Percentiles rank a stretch among this genome's conserved stretches.
phyloP scores from a whole-genome alignment of 2,329 filamentous ascomycete species.

The Domatiomyces catenatus region DNA sequence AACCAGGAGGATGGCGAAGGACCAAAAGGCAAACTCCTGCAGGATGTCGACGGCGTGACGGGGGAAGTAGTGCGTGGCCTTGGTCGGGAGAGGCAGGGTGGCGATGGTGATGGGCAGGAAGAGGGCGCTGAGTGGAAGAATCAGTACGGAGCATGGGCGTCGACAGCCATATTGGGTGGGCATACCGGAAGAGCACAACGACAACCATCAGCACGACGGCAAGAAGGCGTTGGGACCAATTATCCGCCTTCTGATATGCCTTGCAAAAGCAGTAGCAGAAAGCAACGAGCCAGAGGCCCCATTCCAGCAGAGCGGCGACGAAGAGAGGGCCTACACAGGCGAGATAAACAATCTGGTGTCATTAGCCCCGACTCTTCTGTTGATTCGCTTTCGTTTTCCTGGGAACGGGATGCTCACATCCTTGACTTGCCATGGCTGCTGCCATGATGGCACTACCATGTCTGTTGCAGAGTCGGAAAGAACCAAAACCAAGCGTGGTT shows the following conservation, averaged over 20 bases:
- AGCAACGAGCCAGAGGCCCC: conserved; percentile 87
- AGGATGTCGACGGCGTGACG: conserved; percentile 50
- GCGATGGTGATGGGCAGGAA: conserved; percentile 92
- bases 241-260: conserved; percentile 76
- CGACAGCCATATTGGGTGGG: background rate
- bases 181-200: conserved; percentile 63
- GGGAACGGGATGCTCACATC: too few relatives aligned
- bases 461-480: too few relatives aligned
- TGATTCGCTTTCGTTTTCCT: too few relatives aligned
- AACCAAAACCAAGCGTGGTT: too few relatives aligned
- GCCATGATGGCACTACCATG: too few relatives aligned
- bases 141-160: conserved; percentile 1
- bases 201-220: conserved; percentile 58
- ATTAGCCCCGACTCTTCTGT: too few relatives aligned
- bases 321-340: conserved; percentile 66
- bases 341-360: conserved; percentile 62
- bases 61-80: conserved; percentile 61
- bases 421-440: too few relatives aligned
- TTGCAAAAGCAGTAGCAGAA: conserved; percentile 85
- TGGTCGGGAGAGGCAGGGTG: conserved; percentile 65
- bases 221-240: conserved; percentile 65
- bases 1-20: conserved; percentile 69
- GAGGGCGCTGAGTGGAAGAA: conserved; percentile 42
- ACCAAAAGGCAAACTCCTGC: conserved; percentile 94
- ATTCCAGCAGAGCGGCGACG: conserved; percentile 74